Base-by-base conservation (phyloP, 2,329 filamentous ascomycete genomes). In the Apiospora koreana region DNA sequence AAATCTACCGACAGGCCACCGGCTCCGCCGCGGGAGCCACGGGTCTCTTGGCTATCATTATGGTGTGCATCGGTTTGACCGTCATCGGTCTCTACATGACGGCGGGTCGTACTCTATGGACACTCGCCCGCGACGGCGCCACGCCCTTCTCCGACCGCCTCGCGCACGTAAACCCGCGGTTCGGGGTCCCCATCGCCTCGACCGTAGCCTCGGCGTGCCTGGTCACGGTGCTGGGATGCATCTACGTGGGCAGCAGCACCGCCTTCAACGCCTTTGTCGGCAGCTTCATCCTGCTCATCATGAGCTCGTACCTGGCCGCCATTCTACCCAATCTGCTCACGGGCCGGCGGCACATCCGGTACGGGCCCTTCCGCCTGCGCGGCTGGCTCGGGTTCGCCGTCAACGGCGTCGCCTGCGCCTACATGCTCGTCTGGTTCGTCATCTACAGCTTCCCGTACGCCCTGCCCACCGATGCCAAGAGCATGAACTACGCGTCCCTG, bases 241-340 rank as follows among this genome's bases (percentile, higher is more conserved):
- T 93, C 62, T 92, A 92, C 73, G 85, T 93, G 1, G 91, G 88
- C n/a, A 89, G 84, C 71, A 86, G 84, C 0, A 91, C 89, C 0
- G 91, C 91, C 0, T 93, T 93, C 80, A 86, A 88, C 54, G 91
- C 91, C 0, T 88, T 93, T 35, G 87, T 92, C 9, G 89, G 89
- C 12, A 80, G 78, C 41, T 83, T 82, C 70, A 41, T 72, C 10
- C 58, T 73, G 25, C 68, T 75, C 41, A 70, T 70, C 28, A 71
- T 67, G 25, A 74, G 88, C 12, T 90, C 88, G 0, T 93, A 91
- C 76, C 81, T 91, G 2, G 87, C 88, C 0, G 89, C 89, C 8
- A 89, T 93, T 69, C 79, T 93, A 0, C 87, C 88, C 0, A 85
- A 89, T 72, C 79, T 89, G 0, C 71, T 89, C 0, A 85, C 83